Conservation (phyloP, 495 filamentous ascomycete genomes). For the Choiromyces venosus region DNA sequence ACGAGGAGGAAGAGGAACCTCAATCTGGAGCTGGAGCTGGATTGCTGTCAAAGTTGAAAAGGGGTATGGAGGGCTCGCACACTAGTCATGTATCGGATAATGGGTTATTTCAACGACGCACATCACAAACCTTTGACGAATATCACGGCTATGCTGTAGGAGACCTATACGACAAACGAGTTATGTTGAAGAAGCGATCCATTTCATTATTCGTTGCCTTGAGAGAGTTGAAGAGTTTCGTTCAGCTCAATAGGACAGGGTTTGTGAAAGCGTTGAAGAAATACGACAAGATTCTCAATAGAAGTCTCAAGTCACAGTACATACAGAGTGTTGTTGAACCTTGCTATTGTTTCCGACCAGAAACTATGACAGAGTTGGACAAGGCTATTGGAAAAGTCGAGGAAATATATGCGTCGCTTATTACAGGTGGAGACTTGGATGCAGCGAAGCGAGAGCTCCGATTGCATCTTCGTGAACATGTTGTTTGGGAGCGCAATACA, state of each 20-base stretch:
- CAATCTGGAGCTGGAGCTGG: slow-evolving; percentile 12
- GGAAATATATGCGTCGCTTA: slow-evolving; percentile 68
- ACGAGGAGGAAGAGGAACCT: slow-evolving; percentile 51
- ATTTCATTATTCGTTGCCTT: slow-evolving; percentile 82
- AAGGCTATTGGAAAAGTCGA: slow-evolving; percentile 68
- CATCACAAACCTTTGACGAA: slow-evolving; percentile 54
- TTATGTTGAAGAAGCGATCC: slow-evolving; percentile 85
- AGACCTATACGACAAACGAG: slow-evolving; percentile 68
- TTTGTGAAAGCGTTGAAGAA: slow-evolving; percentile 97
- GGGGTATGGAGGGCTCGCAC: slow-evolving; percentile 31
- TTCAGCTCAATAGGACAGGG: slow-evolving; percentile 92
- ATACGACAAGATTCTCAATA: slow-evolving; percentile 92
- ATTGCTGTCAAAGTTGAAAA: slow-evolving; percentile 24
- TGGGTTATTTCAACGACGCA: slow-evolving; percentile 21
- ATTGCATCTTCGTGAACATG: slow-evolving; percentile 89
- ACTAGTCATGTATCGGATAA: slow-evolving; percentile 17
- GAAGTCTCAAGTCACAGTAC: slow-evolving; percentile 67
- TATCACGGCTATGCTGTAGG: slow-evolving; percentile 66
- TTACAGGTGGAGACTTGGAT: slow-evolving; percentile 69
- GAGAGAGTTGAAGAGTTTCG: slow-evolving; percentile 93
- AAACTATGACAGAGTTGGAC: slow-evolving; percentile 64
- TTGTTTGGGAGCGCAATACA: slow-evolving; percentile 98
- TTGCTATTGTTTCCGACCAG: slow-evolving; percentile 67
- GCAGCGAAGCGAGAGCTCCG: slow-evolving; percentile 76
- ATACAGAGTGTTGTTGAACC: slow-evolving; percentile 64